phyloP scores from a whole-genome alignment of 2,329 filamentous ascomycete species.

The Dactylellina sp. region DNA sequence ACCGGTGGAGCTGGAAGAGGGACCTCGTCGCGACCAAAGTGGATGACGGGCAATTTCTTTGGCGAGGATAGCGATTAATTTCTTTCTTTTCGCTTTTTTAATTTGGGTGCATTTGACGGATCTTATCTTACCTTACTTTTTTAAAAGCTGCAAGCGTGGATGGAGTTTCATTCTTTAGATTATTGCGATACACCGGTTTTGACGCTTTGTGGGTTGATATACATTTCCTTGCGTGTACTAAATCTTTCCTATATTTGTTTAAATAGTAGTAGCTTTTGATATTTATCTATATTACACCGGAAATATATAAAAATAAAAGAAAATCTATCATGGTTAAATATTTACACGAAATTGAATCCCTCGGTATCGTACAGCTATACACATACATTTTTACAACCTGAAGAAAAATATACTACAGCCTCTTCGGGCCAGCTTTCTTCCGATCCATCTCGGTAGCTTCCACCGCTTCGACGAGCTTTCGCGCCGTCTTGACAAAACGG shows the following conservation, averaged over 20 bases:
- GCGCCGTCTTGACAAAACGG: constrained; percentile 33
- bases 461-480: constrained; percentile 45
- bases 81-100: constrained; percentile 17
- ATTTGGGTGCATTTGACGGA: background rate
- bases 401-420: constrained; percentile 16
- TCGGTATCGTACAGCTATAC: constrained; percentile 49
- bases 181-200: too few relatives aligned
- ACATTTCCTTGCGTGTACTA: too few relatives aligned
- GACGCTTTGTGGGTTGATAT: too few relatives aligned
- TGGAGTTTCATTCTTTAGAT: constrained; percentile 36
- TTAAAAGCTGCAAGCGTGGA: too few relatives aligned
- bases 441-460: constrained; percentile 23
- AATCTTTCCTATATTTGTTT: too few relatives aligned
- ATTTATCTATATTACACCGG: too few relatives aligned
- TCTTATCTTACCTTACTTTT: too few relatives aligned
- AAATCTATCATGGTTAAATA: too few relatives aligned
- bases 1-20: constrained; percentile 58
- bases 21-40: constrained; percentile 40
- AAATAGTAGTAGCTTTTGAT: too few relatives aligned
- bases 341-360: too few relatives aligned
- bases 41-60: constrained; percentile 57
- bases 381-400: background rate
- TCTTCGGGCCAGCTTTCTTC: constrained; percentile 20
- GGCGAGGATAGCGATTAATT: constrained; percentile 50
- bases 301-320: constrained; percentile 27